phyloP scores from a whole-genome alignment of 2,329 filamentous ascomycete genomes.

The Fusarium setosum region DNA sequence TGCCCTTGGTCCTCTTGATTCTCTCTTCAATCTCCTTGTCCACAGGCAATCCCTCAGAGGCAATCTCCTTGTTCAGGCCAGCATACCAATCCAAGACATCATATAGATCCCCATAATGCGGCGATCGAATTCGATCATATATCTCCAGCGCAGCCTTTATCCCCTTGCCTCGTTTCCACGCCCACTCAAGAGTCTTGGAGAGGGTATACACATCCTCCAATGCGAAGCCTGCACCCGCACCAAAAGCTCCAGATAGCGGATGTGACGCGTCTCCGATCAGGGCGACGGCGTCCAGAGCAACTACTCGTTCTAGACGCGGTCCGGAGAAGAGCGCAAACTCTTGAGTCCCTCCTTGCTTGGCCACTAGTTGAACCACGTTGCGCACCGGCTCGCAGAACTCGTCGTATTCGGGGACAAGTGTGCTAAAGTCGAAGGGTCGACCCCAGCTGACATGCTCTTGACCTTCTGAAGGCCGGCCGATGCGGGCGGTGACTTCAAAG shows the following conservation, averaged over 20 bases:
- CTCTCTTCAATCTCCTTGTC: constrained; percentile 42
- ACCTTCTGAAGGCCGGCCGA: constrained; percentile 26
- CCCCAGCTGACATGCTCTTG: constrained; percentile 47
- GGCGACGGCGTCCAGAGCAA: constrained; percentile 47
- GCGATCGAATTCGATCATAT: constrained; percentile 43
- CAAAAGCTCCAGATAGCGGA: constrained; percentile 60
- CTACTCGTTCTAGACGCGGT: constrained; percentile 42
- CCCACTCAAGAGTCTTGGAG: constrained; percentile 39
- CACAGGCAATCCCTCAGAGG: constrained; percentile 22
- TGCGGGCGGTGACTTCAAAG: constrained; percentile 47
- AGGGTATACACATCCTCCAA: constrained; percentile 47
- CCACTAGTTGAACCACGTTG: constrained; percentile 41
- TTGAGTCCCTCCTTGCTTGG: constrained; percentile 39
- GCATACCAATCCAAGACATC: constrained; percentile 41
- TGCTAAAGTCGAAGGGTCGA: constrained; percentile 33
- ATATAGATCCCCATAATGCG: constrained; percentile 44
- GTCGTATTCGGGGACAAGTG: constrained; percentile 38
- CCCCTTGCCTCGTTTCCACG: constrained; percentile 23
- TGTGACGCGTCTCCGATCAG: constrained; percentile 67
- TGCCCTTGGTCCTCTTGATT: constrained; percentile 31
- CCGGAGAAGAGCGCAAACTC: constrained; percentile 47
- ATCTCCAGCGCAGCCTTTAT: constrained; percentile 38
- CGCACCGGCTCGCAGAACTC: constrained; percentile 47
- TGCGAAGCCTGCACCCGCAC: constrained; percentile 53
- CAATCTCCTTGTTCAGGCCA: constrained; percentile 20